Evolutionary conservation across 768 basidiomycete species (phyloP).

Genomic region (Tricholoma matsutake): DNA sequence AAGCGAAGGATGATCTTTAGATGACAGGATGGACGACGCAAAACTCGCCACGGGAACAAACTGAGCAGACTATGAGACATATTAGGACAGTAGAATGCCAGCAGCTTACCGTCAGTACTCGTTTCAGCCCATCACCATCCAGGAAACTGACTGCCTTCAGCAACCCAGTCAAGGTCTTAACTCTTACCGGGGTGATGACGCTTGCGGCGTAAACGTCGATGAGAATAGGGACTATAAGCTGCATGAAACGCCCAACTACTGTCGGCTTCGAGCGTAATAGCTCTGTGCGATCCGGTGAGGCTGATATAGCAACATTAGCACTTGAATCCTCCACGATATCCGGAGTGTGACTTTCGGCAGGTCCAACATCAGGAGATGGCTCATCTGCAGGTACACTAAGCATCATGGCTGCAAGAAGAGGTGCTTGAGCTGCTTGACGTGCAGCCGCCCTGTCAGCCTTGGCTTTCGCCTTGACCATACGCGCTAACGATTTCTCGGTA

Average conservation of each 20-base stretch:
- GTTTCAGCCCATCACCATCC: conserved; percentile 69
- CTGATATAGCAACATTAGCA: conserved; percentile 20
- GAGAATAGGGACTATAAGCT: conserved; percentile 86
- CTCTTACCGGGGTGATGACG: conserved; percentile 81
- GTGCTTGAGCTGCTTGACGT: conserved; percentile 47
- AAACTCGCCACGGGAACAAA: conserved; percentile 95
- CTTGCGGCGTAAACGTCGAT: conserved; percentile 99
- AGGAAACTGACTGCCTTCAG: conserved; percentile 91
- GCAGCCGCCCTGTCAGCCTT: conserved; percentile 78
- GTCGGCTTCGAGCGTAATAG: conserved; percentile 69
- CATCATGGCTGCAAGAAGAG: conserved; percentile 20
- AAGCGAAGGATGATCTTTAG: conserved; percentile 83
- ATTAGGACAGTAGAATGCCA: conserved; percentile 5
- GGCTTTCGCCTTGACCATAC: conserved; percentile 76
- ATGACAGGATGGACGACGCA: conserved; percentile 89
- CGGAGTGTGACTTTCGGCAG: conserved; percentile 33
- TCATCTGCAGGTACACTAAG: conserved; percentile 20
- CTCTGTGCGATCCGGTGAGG: conserved; percentile 60
- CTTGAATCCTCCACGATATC: conserved; percentile 38
- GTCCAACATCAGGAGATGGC: conserved; percentile 21
- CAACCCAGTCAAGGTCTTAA: conserved; percentile 84
- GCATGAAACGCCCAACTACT: conserved; percentile 85
- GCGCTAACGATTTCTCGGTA: conserved; percentile 78
- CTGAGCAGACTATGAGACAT: conserved; percentile 38
- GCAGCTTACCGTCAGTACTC: conserved; percentile 69